A percentile compares a stretch with the other conserved stretches of the same genome.
phyloP scores from a whole-genome alignment of 192 early-diverging fungal genomes.

The Entomortierella lignicola region DNA sequence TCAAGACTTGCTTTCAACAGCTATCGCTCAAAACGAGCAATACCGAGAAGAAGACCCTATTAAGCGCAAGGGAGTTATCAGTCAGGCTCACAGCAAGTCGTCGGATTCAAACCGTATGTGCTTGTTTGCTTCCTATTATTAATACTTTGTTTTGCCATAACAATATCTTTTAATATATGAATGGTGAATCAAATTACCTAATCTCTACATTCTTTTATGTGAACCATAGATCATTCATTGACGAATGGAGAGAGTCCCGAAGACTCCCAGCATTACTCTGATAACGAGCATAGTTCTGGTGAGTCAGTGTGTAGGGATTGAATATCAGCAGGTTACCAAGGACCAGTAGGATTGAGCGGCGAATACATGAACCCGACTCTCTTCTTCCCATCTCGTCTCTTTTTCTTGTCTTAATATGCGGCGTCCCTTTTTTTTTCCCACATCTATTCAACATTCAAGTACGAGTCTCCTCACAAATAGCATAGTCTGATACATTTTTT shows the following conservation, averaged over 20 bases:
- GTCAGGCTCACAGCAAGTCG: constrained; percentile 6
- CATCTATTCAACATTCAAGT: too few relatives aligned
- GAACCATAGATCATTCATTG: background rate
- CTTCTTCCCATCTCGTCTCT: background rate
- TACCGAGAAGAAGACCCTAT: constrained; percentile 55
- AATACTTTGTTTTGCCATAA: background rate
- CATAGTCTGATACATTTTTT: background rate
- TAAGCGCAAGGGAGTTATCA: constrained; percentile 58
- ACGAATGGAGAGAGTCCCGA: background rate
- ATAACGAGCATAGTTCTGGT: constrained; percentile 45
- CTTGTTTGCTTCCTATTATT: constrained; percentile 2
- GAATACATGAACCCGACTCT: background rate
- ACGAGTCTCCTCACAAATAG: too few relatives aligned
- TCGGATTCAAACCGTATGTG: too few relatives aligned
- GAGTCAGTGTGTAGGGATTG: background rate
- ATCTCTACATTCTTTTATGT: too few relatives aligned
- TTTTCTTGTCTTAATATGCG: background rate
- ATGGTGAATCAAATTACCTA: too few relatives aligned
- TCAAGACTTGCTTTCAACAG: constrained; percentile 56
- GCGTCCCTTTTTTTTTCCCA: too few relatives aligned
- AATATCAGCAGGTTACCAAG: background rate
- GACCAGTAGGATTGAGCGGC: background rate
- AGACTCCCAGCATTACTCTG: constrained; percentile 20
- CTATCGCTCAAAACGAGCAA: constrained; percentile 58
- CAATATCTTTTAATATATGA: background rate